These are phyloP conservation scores for Kodamaea sp. DNA, from an alignment of 1,139 yeast species.

Conservation along the genomic window DNA sequence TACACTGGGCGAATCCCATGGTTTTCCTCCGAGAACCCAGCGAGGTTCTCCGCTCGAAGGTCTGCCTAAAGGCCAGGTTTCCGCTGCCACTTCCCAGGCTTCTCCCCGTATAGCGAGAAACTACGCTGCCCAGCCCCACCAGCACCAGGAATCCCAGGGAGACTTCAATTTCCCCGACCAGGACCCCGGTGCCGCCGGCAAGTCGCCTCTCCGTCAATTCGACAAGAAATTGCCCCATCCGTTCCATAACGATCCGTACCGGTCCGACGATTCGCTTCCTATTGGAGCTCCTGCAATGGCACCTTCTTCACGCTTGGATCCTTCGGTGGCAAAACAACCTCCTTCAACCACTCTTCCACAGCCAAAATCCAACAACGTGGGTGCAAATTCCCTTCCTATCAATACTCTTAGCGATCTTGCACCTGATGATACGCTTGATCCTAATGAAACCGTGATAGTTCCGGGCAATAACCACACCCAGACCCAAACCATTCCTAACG, in stretches of 20 bases:
- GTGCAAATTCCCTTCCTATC: not conserved
- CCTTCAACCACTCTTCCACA: not conserved
- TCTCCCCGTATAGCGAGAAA: slow-evolving; percentile 2
- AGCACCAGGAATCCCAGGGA: not conserved
- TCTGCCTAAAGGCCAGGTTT: not conserved
- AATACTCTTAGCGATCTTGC: not conserved
- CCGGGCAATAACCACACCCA: slow-evolving; percentile 3
- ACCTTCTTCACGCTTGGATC: not conserved
- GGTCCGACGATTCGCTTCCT: slow-evolving; percentile 8
- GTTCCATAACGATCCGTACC: slow-evolving; percentile 5
- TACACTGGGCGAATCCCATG: slow-evolving; percentile 30
- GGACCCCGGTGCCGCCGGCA: not conserved
- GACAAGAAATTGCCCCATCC: slow-evolving; percentile 11
- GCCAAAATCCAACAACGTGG: not conserved
- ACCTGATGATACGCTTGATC: not conserved
- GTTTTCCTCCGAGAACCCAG: slow-evolving; percentile 2
- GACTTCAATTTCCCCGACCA: slow-evolving; percentile 7
- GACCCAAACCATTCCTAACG: not conserved
- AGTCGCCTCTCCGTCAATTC: slow-evolving; percentile 7
- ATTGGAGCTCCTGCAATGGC: not conserved
- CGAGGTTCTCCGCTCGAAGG: not conserved
- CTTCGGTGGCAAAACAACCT: not conserved
- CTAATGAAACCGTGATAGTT: not conserved
- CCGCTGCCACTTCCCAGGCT: not conserved
- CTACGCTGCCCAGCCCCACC: slow-evolving; percentile 1